These are phyloP conservation scores for Epichloe glyceriae DNA, from an alignment of 2,329 filamentous ascomycete species.

Conservation along the genomic window DNA sequence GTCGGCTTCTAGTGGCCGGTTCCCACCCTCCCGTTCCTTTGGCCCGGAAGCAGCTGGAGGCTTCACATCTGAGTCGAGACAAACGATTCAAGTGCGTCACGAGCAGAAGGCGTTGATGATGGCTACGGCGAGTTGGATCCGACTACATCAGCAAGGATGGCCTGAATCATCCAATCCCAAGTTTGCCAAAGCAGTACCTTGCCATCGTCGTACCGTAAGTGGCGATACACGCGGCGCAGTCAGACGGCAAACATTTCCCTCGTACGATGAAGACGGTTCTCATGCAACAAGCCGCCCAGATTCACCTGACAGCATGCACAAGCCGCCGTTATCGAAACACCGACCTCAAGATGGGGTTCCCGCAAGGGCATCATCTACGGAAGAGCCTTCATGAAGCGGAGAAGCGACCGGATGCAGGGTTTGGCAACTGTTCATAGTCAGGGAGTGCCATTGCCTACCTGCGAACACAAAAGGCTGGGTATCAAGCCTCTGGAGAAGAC, in stretches of 20 bases:
- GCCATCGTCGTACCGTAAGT: constrained; percentile 13
- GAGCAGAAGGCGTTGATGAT: constrained; percentile 25
- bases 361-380: constrained; percentile 13
- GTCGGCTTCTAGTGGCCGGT: constrained; percentile 33
- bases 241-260: constrained; percentile 8
- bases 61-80: constrained; percentile 15
- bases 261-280: constrained; percentile 4
- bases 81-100: constrained; percentile 18
- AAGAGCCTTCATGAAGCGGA: constrained; percentile 14
- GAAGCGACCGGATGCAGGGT: constrained; percentile 7
- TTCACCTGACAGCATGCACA: not conserved
- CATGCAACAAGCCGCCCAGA: constrained; percentile 3
- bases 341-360: constrained; percentile 5
- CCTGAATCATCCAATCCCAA: constrained; percentile 19
- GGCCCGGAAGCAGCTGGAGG: constrained; percentile 12
- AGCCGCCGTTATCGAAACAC: not conserved
- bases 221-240: not conserved
- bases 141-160: constrained; percentile 23
- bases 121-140: constrained; percentile 25
- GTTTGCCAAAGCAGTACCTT: constrained; percentile 11
- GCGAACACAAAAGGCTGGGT: not conserved
- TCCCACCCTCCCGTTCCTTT: constrained; percentile 30
- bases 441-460: not conserved
- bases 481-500: not conserved
- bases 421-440: constrained; percentile 1